Base-by-base conservation (phyloP, 1,284 basidiomycete species). In the Erythrobasidium hasegawianum region DNA sequence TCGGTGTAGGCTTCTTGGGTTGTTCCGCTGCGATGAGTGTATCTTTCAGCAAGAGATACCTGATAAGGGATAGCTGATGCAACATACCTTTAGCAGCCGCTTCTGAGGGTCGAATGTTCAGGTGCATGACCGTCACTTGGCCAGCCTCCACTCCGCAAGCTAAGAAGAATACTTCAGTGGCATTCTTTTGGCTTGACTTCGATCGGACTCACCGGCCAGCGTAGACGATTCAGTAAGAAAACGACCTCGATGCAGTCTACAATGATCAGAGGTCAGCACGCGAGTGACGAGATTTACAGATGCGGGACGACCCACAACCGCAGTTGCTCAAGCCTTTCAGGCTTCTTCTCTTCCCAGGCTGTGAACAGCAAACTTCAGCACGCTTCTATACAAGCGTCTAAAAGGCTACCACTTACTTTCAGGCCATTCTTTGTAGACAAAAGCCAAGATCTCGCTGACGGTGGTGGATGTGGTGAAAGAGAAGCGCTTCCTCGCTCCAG, bases 341-440 rank as follows among this genome's bases (percentile, higher is more conserved):
- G 62, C 27, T 53, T 57, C 16, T 58, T 43, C 29, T 65, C 56
- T 20, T 41, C 55, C 62, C 62, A 65, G 38, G 40, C 62, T 64
- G 53, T 3, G 38, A 14, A 9, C 9, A 2, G 11, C 20, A 18
- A 2, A 1, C 7, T 26, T 18, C 10, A 24, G 29, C n/a, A n/a
- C 16, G 22, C 11, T n/a, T 7, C 4, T 53, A n/a, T 9, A 29
- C 9, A 3, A 27, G 18, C 26, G 8, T 22, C 16, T 20, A 53
- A 26, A 20, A 7, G 24, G 24, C 8, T 24, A 8, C 3, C 13
- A 26, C 45, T 33, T 33, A 65, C 62, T 47, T 40, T 29, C 20
- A 22, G 62, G 62, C 62, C 62, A 65, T 27, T 65, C 62, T 38
- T 49, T 58, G 56, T 45, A 65, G 24, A 49, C 47, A 43, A 45